Conservation (phyloP, 2,329 filamentous ascomycete species). For the Epichloe coenophiala region DNA sequence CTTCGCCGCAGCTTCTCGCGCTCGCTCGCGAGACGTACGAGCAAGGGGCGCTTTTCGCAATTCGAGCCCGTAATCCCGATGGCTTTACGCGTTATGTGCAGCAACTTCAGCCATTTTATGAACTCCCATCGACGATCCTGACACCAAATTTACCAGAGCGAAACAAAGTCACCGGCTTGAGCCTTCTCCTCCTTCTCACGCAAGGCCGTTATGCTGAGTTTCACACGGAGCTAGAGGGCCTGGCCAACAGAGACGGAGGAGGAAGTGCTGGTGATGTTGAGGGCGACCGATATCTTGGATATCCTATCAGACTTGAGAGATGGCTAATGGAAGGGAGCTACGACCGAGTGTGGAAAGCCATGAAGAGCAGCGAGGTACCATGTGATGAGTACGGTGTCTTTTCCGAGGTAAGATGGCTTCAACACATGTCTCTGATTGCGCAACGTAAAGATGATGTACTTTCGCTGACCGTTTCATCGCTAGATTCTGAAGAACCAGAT, state of each 20-base stretch:
- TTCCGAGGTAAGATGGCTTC: constrained; percentile 52
- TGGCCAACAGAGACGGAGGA: constrained; percentile 59
- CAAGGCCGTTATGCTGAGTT: constrained; percentile 91
- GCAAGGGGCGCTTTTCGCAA: constrained; percentile 78
- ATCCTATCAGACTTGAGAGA: constrained; percentile 85
- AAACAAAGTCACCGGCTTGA: constrained; percentile 88
- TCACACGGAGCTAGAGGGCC: constrained; percentile 82
- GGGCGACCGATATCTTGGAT: constrained; percentile 77
- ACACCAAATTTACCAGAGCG: constrained; percentile 50
- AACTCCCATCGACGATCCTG: constrained; percentile 47
- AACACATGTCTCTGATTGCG: background rate
- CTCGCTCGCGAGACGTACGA: constrained; percentile 84
- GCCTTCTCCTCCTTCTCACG: constrained; percentile 77
- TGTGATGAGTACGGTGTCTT: constrained; percentile 94
- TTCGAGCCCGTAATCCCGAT: constrained; percentile 76
- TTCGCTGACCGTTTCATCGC: background rate
- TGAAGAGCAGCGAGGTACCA: constrained; percentile 85
- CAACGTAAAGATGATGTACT: background rate
- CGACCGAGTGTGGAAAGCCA: constrained; percentile 93
- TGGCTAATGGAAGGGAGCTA: constrained; percentile 99
- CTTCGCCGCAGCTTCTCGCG: constrained; percentile 50
- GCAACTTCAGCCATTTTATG: constrained; percentile 90
- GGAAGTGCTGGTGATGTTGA: constrained; percentile 46
- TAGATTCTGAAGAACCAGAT: constrained; percentile 60
- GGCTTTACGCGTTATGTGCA: constrained; percentile 93